Conservation (phyloP, 176 grass and related monocot genomes). For the Ensete ventricosum region DNA sequence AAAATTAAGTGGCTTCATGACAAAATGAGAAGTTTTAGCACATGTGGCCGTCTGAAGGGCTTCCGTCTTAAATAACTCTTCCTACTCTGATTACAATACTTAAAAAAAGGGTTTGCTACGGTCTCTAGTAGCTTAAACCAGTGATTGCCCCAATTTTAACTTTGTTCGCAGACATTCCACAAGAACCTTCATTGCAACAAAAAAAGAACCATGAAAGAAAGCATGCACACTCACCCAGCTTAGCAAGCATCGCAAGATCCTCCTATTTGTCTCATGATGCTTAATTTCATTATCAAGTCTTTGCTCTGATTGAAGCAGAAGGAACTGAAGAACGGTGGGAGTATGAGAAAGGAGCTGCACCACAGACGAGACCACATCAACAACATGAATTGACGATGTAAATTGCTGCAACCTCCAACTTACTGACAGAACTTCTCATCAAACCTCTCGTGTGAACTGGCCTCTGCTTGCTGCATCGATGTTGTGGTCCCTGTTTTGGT, state of each 20-base stretch:
- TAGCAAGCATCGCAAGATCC: conserved; percentile 67
- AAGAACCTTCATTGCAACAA: background rate
- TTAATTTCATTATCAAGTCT: conserved; percentile 34
- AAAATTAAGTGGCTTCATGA: background rate
- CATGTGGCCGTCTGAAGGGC: background rate
- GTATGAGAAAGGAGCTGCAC: conserved; percentile 61
- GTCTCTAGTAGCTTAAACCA: background rate
- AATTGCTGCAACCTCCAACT: background rate
- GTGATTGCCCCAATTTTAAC: background rate
- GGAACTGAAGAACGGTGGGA: conserved; percentile 70
- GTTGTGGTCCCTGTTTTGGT: conserved; percentile 47
- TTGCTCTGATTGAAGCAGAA: conserved; percentile 47
- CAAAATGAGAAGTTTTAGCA: background rate
- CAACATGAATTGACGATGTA: background rate
- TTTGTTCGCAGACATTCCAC: background rate
- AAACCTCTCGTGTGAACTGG: conserved; percentile 62
- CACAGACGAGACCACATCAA: background rate
- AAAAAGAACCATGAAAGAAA: background rate
- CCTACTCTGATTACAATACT: background rate
- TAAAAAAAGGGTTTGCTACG: no score
- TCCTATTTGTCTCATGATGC: conserved; percentile 47
- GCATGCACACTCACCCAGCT: conserved; percentile 55
- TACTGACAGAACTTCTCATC: conserved; percentile 4
- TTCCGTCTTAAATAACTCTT: background rate
- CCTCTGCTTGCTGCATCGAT: conserved; percentile 40